A percentile compares a stretch with the other conserved stretches of the same genome.
Evolutionary conservation across 75 land plant species (phyloP).

Genomic region (Picea sitchensis): DNA sequence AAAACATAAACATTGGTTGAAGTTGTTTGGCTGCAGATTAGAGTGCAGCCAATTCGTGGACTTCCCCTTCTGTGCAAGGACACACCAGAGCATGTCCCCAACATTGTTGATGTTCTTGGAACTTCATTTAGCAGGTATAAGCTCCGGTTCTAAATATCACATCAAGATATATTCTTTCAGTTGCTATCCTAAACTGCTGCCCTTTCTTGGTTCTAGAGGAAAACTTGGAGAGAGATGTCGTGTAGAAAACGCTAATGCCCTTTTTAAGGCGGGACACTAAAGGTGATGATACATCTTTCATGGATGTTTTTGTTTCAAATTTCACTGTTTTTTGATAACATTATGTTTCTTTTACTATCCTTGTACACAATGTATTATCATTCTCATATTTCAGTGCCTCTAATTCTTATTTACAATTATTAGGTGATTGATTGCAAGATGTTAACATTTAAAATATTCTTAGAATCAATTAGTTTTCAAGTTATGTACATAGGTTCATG

Average conservation of each 20-base stretch:
- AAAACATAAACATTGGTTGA: constrained; percentile 1
- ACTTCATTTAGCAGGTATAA: constrained; percentile 66
- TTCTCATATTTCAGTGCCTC: too few relatives aligned
- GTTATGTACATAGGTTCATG: too few relatives aligned
- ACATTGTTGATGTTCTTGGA: constrained; percentile 81
- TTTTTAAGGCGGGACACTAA: constrained; percentile 79
- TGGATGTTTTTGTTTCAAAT: too few relatives aligned
- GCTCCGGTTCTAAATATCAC: background rate
- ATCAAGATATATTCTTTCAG: background rate
- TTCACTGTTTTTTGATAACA: too few relatives aligned
- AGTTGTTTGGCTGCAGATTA: constrained; percentile 45
- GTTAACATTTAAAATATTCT: too few relatives aligned
- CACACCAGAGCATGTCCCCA: constrained; percentile 65
- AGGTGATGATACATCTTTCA: constrained; percentile 29
- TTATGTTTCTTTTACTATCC: too few relatives aligned
- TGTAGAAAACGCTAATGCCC: constrained; percentile 84
- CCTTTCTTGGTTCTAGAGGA: constrained; percentile 51
- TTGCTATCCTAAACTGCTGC: background rate
- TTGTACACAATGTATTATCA: too few relatives aligned
- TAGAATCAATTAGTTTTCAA: too few relatives aligned
- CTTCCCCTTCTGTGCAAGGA: constrained; percentile 94
- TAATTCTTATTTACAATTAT: too few relatives aligned
- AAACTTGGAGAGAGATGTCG: constrained; percentile 93
- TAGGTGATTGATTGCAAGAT: too few relatives aligned
- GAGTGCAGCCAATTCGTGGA: constrained; percentile 94